A percentile compares a stretch with the other conserved stretches of the same genome.
Conservation (phyloP, 495 filamentous ascomycete species). For the Pyrenula massariospora region DNA sequence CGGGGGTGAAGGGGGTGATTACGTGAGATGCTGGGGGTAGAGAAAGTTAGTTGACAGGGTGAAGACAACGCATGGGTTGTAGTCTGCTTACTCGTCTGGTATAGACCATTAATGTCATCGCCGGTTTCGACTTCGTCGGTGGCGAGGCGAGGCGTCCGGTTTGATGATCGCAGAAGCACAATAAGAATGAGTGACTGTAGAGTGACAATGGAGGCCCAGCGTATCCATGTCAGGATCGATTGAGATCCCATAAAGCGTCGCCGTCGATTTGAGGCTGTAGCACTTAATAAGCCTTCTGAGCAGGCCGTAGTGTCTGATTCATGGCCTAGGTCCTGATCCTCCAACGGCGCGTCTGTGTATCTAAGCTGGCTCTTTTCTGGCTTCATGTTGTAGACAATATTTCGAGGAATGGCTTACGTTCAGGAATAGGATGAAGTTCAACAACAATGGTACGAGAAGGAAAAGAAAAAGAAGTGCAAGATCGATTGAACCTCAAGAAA, state of each 20-base stretch:
- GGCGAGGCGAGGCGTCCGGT: neutral
- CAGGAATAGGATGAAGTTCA: neutral
- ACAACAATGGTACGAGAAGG: neutral
- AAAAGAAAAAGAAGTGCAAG: neutral
- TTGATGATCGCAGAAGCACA: neutral
- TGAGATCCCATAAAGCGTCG: neutral
- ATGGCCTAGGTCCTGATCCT: neutral
- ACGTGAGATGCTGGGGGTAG: constrained; percentile 8
- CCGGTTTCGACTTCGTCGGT: constrained; percentile 10
- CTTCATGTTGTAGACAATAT: neutral
- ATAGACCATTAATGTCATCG: constrained; percentile 17
- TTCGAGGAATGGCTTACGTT: neutral
- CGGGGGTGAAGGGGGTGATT: constrained; percentile 14
- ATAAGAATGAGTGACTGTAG: neutral
- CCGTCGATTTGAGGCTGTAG: neutral
- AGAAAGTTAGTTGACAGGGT: neutral
- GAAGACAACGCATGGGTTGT: neutral
- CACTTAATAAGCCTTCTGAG: neutral
- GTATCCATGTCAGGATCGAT: neutral
- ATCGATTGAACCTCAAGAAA: neutral
- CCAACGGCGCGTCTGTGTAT: neutral
- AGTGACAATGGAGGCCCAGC: neutral
- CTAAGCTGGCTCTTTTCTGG: neutral
- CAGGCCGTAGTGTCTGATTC: neutral
- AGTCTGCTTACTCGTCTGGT: constrained; percentile 11